Conservation (phyloP, 176 grass and related monocot genomes). For the Musa beccarii region DNA sequence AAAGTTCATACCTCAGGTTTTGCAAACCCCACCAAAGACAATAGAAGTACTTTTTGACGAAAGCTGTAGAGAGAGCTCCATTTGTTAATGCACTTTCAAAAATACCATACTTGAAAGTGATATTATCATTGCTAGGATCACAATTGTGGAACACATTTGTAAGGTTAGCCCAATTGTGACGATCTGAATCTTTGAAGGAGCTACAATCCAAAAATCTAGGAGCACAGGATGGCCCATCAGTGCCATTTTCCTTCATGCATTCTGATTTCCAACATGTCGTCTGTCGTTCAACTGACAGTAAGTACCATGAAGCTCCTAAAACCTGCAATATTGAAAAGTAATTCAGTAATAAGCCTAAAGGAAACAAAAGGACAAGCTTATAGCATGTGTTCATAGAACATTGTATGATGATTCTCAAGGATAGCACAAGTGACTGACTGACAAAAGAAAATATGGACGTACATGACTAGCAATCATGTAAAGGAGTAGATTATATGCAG, state of each 20-base stretch:
- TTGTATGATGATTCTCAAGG: too few species aligned
- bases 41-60: slow-evolving; percentile 19
- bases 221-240: neutral
- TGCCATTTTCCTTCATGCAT: neutral
- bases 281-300: slow-evolving; percentile 4
- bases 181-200: neutral
- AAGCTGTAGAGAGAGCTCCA: slow-evolving; percentile 1
- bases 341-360: neutral
- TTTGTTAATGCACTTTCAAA: neutral
- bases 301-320: slow-evolving; percentile 18
- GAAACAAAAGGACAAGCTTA: neutral
- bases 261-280: slow-evolving; percentile 8
- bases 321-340: neutral
- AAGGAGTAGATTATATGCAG: slow-evolving; percentile 16
- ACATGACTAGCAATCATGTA: slow-evolving; percentile 22
- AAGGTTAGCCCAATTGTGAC: neutral
- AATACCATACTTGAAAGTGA: slow-evolving; percentile 5
- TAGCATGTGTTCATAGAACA: too few species aligned
- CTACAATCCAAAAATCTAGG: slow-evolving; percentile 9
- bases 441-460: neutral
- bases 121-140: neutral
- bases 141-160: slow-evolving; percentile 3
- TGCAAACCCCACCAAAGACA: slow-evolving; percentile 19
- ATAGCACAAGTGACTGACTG: neutral
- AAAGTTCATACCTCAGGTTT: slow-evolving; percentile 9